Evolutionary conservation across 2,329 filamentous ascomycete genomes (phyloP).

Genomic region (Plectosphaerella plurivora): DNA sequence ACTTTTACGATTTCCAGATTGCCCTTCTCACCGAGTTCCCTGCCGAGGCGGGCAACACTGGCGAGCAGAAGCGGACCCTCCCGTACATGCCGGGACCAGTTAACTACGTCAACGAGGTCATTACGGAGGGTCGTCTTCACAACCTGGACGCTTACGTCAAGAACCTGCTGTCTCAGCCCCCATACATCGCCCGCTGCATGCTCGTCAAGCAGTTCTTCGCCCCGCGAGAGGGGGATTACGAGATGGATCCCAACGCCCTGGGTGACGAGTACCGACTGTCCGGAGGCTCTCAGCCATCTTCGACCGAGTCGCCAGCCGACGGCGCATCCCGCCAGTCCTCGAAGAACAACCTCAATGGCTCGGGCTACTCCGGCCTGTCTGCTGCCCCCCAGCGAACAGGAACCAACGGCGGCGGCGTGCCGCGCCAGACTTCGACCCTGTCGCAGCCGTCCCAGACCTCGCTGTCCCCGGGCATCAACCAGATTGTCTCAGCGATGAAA

Average conservation of each 20-base stretch:
- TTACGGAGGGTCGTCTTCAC: constrained; percentile 87
- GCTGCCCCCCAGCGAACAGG: constrained; percentile 35
- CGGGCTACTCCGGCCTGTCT: constrained; percentile 48
- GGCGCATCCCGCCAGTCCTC: constrained; percentile 62
- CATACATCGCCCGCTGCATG: constrained; percentile 78
- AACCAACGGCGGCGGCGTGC: constrained; percentile 29
- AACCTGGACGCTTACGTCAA: constrained; percentile 96
- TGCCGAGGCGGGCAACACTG: constrained; percentile 83
- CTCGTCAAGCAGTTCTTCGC: constrained; percentile 89
- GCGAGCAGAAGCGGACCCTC: constrained; percentile 71
- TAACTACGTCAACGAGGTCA: constrained; percentile 95
- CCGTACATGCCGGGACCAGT: constrained; percentile 98
- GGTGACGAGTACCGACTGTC: constrained; percentile 73
- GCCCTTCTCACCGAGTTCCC: constrained; percentile 89
- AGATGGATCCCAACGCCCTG: constrained; percentile 69
- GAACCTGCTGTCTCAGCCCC: constrained; percentile 76
- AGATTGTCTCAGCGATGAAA: constrained; percentile 63
- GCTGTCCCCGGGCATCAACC: constrained; percentile 43
- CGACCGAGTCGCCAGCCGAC: constrained; percentile 55
- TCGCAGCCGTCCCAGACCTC: constrained; percentile 54
- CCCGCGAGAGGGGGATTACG: constrained; percentile 85
- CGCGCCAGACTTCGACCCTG: constrained; percentile 40
- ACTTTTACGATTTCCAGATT: constrained; percentile 99
- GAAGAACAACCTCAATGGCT: constrained; percentile 56
- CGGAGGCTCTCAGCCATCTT: constrained; percentile 63